Evolutionary conservation across 1,284 basidiomycete species (phyloP), one percentile per base, ranked within the genome.

Genomic region (Pseudozyma thailandica): DNA sequence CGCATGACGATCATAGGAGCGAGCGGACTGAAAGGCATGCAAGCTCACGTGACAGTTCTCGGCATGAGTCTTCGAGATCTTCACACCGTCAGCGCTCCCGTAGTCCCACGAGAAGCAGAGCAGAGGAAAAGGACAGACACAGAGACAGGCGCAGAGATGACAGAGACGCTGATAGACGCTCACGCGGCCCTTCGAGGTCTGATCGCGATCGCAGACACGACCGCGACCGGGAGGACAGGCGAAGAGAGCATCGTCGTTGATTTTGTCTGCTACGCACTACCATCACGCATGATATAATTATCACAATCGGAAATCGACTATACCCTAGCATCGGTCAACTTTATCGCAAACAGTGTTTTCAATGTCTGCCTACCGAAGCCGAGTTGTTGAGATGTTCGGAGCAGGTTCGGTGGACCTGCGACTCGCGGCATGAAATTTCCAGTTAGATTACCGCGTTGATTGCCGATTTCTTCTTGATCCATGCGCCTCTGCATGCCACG

Each of bases 161-260:
- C 23, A 43, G 39, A 15, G 44, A 59, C 25, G 28, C 21, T 7
- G 38, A 43, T 6, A 38, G 51, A 23, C 57, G 56, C 12, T 60
- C 53, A 9, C 49, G 56, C 18, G 31, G 27, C 1, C 45, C 63
- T 6, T 66, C 63, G 2, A 60, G 64, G 48, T 51, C 59, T 16
- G 68, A 62, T 50, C 68, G 46, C 37, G 57, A 63, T 46, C 76
- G 78, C 56, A 68, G 70, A 41, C 49, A 49, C 8, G 64, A 69
- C 27, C 48, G 59, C 16, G 58, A 75, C 35, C 44, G 59, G 12
- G 54, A 63, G 15, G 62, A 56, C 6, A 51, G 56, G 35, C 42
- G 47, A 7, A 43, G 62, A 35, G 51, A 51, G 16, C 49, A 48
- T 53, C 61, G 49, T 16, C 50, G 49, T 35, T 60, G 53, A 58